Evolutionary conservation across 2,329 filamentous ascomycete genomes (phyloP).

Genomic region (Conoideocrella luteorostrata): DNA sequence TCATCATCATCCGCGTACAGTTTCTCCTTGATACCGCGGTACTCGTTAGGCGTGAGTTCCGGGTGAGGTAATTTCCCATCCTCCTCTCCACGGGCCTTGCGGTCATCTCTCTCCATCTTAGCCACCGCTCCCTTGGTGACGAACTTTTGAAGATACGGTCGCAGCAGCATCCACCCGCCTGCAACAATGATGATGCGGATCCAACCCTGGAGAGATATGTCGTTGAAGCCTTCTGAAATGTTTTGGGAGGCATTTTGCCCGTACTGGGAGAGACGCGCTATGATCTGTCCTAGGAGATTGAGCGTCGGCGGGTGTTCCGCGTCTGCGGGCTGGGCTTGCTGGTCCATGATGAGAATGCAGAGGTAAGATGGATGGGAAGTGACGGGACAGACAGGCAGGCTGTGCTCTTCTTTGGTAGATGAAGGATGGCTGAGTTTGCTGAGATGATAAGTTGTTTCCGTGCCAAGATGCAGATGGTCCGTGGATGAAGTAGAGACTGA

Average conservation of each 20-base stretch:
- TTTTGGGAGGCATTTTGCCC: constrained; percentile 40
- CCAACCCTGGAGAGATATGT: constrained; percentile 47
- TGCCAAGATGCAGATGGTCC: constrained; percentile 1
- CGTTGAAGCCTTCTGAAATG: constrained; percentile 39
- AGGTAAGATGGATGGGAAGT: background rate
- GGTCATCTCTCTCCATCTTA: constrained; percentile 54
- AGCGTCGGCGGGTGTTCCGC: constrained; percentile 20
- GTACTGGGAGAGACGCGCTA: constrained; percentile 26
- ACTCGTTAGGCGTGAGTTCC: constrained; percentile 57
- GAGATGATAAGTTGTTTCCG: constrained; percentile 3
- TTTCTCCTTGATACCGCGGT: constrained; percentile 51
- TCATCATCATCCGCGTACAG: constrained; percentile 47
- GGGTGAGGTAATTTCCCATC: constrained; percentile 16
- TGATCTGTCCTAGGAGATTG: constrained; percentile 27
- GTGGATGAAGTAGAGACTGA: constrained; percentile 2
- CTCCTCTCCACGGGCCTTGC: constrained; percentile 25
- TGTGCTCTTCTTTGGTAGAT: no score
- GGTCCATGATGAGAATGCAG: constrained; percentile 12
- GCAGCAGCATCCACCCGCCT: constrained; percentile 65
- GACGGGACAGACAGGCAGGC: background rate
- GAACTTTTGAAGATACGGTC: constrained; percentile 66
- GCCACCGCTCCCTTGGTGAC: constrained; percentile 58
- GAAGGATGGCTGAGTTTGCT: background rate
- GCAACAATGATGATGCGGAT: constrained; percentile 67
- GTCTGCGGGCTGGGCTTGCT: constrained; percentile 19